Percentiles rank a stretch among this genome's conserved stretches.
phyloP scores from a whole-genome alignment of 176 grass and related monocot genomes.

The Avena sativa region DNA sequence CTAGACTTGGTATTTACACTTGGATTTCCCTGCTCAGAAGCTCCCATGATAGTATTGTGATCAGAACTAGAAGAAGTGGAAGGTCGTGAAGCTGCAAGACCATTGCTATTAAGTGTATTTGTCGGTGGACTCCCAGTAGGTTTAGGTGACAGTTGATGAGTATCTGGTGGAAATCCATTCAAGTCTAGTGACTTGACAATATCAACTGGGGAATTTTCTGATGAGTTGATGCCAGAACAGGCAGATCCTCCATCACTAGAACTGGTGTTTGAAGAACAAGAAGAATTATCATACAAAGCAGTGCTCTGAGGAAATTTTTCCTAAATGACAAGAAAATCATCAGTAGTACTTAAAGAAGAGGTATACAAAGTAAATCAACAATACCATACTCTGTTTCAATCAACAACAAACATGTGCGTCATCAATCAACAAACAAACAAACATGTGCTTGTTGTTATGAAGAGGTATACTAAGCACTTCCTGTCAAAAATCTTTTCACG shows the following conservation, averaged over 20 bases:
- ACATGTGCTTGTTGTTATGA: neutral
- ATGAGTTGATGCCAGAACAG: constrained; percentile 39
- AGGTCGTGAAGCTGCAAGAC: constrained; percentile 29
- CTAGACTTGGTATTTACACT: constrained; percentile 17
- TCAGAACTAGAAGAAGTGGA: constrained; percentile 44
- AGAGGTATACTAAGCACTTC: neutral
- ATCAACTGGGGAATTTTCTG: constrained; percentile 49
- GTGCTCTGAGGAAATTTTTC: constrained; percentile 49
- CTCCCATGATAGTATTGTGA: constrained; percentile 17
- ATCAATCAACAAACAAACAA: neutral
- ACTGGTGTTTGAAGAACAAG: constrained; percentile 52
- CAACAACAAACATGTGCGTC: neutral
- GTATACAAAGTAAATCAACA: constrained; percentile 3
- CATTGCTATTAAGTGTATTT: constrained; percentile 32
- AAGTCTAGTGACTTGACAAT: constrained; percentile 36
- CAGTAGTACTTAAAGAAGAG: constrained; percentile 19
- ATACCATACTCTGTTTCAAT: constrained; percentile 9
- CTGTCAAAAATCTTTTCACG: neutral
- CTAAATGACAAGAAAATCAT: constrained; percentile 52
- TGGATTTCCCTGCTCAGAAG: constrained; percentile 46
- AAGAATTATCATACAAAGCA: constrained; percentile 60
- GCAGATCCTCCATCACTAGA: constrained; percentile 38
- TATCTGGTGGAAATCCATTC: constrained; percentile 36
- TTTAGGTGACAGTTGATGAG: constrained; percentile 29
- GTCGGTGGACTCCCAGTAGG: constrained; percentile 34